These are phyloP conservation scores for Mortierella hygrophila DNA, from an alignment of 192 early-diverging fungal species.

Conservation along the genomic window DNA sequence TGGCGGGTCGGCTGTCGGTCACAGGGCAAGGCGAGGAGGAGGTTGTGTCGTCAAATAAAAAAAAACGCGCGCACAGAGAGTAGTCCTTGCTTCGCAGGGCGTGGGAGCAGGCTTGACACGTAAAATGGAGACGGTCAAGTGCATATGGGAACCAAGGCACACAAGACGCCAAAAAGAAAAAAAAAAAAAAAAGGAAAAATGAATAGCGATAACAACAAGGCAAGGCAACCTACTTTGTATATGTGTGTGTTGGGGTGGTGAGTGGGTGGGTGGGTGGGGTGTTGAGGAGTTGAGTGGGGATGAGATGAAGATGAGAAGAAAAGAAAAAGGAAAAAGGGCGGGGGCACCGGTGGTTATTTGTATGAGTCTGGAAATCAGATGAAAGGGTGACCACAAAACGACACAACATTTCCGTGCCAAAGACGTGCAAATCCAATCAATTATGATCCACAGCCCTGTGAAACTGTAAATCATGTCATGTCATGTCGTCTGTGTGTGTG, in stretches of 20 bases:
- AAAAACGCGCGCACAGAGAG: background rate
- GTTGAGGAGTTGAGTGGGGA: conserved; percentile 3
- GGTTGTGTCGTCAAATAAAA: background rate
- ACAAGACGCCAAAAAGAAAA: background rate
- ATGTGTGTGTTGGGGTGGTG: background rate
- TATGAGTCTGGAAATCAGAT: background rate
- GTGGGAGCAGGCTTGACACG: background rate
- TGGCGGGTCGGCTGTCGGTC: background rate
- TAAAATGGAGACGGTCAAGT: background rate
- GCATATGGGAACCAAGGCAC: background rate
- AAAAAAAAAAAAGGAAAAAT: background rate
- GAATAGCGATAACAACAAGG: background rate
- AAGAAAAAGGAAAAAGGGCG: conserved; percentile 7
- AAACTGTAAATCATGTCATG: background rate
- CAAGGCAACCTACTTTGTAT: conserved; percentile 13
- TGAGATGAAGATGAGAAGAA: conserved; percentile 12
- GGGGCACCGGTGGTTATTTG: background rate
- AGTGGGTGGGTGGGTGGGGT: background rate
- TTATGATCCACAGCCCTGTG: background rate
- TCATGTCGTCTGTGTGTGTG: background rate
- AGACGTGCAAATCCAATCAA: background rate
- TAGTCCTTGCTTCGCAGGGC: background rate
- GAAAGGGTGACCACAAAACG: background rate
- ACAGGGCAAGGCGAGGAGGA: background rate
- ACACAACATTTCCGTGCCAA: background rate